Evolutionary conservation across 2,329 filamentous ascomycete species (phyloP).

Genomic region (Fusarium metavorans): DNA sequence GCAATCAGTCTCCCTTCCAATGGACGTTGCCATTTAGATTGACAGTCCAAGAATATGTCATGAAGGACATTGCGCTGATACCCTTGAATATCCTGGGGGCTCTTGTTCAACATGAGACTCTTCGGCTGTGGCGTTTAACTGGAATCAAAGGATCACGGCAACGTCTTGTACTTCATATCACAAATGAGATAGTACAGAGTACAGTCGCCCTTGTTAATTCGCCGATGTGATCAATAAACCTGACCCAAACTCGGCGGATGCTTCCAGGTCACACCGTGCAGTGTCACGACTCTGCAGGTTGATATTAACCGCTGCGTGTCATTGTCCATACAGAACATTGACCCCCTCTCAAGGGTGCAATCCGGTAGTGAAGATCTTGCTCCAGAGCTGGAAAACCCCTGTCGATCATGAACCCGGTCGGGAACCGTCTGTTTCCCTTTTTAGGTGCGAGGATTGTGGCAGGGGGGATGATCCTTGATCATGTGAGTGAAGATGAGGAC

Average conservation of each 20-base stretch:
- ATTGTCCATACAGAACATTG: background rate
- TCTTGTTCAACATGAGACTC: background rate
- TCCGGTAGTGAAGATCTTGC: background rate
- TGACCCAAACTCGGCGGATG: background rate
- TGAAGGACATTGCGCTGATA: background rate
- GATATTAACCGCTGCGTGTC: background rate
- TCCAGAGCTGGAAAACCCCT: slow-evolving; percentile 18
- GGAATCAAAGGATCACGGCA: background rate
- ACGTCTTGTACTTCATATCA: background rate
- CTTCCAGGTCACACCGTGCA: background rate
- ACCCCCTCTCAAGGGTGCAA: background rate
- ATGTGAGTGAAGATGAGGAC: background rate
- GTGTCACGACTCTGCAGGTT: background rate
- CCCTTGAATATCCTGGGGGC: background rate
- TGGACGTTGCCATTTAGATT: background rate
- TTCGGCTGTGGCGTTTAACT: background rate
- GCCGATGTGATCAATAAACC: background rate
- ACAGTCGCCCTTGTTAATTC: background rate
- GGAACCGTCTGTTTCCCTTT: background rate
- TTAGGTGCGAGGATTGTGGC: background rate
- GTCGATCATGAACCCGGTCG: slow-evolving; percentile 29
- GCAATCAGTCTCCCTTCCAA: background rate
- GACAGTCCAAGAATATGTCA: background rate
- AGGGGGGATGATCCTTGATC: slow-evolving; percentile 13
- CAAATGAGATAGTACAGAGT: background rate